Evolutionary conservation across 2,329 filamentous ascomycete species (phyloP), one percentile per base, ranked within the genome.

Genomic region (Beauveria asiatica): DNA sequence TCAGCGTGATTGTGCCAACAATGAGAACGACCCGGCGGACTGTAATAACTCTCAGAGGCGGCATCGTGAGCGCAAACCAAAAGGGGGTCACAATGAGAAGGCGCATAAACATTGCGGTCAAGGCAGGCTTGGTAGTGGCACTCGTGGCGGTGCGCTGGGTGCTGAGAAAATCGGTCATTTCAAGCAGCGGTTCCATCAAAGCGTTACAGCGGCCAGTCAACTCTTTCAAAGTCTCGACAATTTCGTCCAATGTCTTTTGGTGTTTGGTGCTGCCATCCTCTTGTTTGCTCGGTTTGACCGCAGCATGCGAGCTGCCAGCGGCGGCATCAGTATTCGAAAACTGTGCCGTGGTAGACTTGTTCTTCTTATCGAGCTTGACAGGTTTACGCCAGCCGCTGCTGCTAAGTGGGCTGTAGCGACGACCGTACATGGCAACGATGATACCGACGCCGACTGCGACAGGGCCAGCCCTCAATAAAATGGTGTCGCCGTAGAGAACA

Each of bases 221-320:
- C 65, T 92, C 86, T 71, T 92, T 91, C 49, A 99, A 76, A 0
- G 90, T 96, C 67, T 97, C 92, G 60, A 99, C 89, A 62, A 99
- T 99, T 75, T 99, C 94, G 71, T 99, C 94, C 57, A 99, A 75
- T 55, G 92, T 97, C 78, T 97, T 97, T 69, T 96, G 90, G 67
- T 94, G 90, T 62, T 88, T 86, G 46, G 86, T 87, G 62, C 82
- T 85, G 7, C 81, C 83, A 17, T 75, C 70, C 67, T 91, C 89
- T 9, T 79, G 81, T 41, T 73, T 70, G 21, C 74, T 42, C 75
- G n/a, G 9, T 60, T 52, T 27, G 51, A 7, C 10, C 23, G 21
- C 23, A 4, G 51, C 49, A 13, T 21, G 39, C 13, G 49, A 53
- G 44, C 57, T 72, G 64, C 45, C 67, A 37, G 71, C 69, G 42